Evolutionary conservation across 768 basidiomycete genomes (phyloP), one percentile per base, ranked within the genome.

Genomic region (Calocera cornea): DNA sequence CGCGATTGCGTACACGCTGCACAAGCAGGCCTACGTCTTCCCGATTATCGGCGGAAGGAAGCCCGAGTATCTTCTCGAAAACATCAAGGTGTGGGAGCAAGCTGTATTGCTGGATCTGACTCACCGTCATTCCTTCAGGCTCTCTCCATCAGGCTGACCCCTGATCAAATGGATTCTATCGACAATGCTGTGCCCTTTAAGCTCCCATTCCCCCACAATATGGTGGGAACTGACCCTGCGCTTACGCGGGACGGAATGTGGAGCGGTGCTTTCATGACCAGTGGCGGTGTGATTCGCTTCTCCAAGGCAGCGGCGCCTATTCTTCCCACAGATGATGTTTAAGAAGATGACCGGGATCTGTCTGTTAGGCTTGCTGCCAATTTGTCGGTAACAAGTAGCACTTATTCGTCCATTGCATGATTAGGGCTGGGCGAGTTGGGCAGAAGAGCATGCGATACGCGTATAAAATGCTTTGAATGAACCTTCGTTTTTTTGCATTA

Each of bases 131-230:
- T 33, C 24, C 54, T 60, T 33, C 27, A 84, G 70, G 83, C 83
- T 1, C 72, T 85, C 5, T 77, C 79, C 12, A 80, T 86, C 40
- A 69, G 75, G 0, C 78, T 85, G 44, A 78, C 78, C 1, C 70
- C 76, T 0, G 79, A 80, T 36, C 82, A 85, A 19, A 80, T 84
- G 40, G 73, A 76, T 36, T 77, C 75, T 41, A 69, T 86, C 17
- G 83, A 85, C 63, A 73, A 75, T 29, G 72, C 76, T 3, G 64
- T 78, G 12, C 78, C 79, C 0, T 83, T 85, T 68, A 78, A 83
- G 44, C 68, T 69, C 11, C 84, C 84, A 2, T 85, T 85, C 75
- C 79, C 79, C 0, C 34, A 64, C 63, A 66, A 50, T 19, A 2
- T 76, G 36, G 70, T 79, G 24, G 78, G 54, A 10, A 60, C 54